phyloP scores from a whole-genome alignment of 495 filamentous ascomycete species.

The Parathielavia hyrcaniae region DNA sequence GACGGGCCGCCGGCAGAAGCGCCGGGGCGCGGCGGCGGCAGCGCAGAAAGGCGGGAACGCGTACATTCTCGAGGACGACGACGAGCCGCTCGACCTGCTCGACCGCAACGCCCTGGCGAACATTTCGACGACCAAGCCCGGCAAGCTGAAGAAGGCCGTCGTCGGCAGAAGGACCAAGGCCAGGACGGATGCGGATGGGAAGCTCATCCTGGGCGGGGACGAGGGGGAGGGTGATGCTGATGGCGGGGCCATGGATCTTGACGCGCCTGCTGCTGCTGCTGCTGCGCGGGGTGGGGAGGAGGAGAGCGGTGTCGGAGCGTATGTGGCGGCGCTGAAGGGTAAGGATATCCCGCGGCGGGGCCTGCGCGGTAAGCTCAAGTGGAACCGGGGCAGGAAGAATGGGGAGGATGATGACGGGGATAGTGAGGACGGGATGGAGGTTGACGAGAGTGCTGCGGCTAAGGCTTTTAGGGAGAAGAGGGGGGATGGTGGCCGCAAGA shows the following conservation, averaged over 20 bases:
- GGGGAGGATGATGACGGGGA: conserved; percentile 54
- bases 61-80: conserved; percentile 88
- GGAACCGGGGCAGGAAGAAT: conserved; percentile 60
- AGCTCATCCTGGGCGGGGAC: conserved; percentile 67
- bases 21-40: conserved; percentile 34
- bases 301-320: conserved; percentile 74
- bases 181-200: conserved; percentile 77
- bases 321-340: conserved; percentile 82
- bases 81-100: conserved; percentile 89
- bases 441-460: conserved; percentile 34
- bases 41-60: conserved; percentile 53
- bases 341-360: conserved; percentile 76
- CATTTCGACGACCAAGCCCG: conserved; percentile 85
- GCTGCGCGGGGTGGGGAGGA: too few species aligned
- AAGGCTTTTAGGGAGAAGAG: conserved; percentile 42
- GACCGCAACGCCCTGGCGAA: conserved; percentile 82
- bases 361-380: conserved; percentile 80
- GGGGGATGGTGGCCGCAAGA: conserved; percentile 23
- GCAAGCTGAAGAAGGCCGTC: conserved; percentile 47
- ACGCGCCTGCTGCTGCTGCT: conserved; percentile 40
- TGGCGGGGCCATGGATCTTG: conserved; percentile 54
- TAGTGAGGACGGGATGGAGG: conserved; percentile 59
- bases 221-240: conserved; percentile 48
- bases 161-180: conserved; percentile 54
- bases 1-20: conserved; percentile 41